A percentile compares a stretch with the other conserved stretches of the same genome.
Evolutionary conservation across 2,329 filamentous ascomycete species (phyloP).

Genomic region (Penicillium griseofulvum): DNA sequence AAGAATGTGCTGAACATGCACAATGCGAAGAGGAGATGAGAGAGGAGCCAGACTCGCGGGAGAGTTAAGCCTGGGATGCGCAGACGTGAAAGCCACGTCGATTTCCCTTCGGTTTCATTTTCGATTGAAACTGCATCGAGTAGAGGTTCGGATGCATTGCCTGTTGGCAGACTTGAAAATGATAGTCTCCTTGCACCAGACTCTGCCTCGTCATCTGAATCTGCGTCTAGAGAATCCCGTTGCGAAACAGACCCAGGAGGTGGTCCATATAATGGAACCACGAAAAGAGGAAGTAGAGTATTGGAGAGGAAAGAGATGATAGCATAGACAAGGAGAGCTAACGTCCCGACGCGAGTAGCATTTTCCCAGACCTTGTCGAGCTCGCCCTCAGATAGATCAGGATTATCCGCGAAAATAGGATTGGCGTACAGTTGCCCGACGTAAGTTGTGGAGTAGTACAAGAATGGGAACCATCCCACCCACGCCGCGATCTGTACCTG

Average conservation of each 20-base stretch:
- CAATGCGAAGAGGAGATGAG: constrained; percentile 76
- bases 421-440: constrained; percentile 91
- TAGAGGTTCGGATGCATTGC: constrained; percentile 31
- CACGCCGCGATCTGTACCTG: constrained; percentile 81
- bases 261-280: constrained; percentile 70
- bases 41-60: constrained; percentile 80
- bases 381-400: constrained; percentile 71
- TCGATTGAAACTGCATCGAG: constrained; percentile 20
- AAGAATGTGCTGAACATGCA: constrained; percentile 83
- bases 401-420: constrained; percentile 72
- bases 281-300: constrained; percentile 78
- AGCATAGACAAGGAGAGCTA: constrained; percentile 84
- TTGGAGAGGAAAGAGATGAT: constrained; percentile 80
- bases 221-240: constrained; percentile 1
- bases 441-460: constrained; percentile 94
- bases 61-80: constrained; percentile 82
- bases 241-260: constrained; percentile 8
- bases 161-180: constrained; percentile 33
- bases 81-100: constrained; percentile 57
- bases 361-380: constrained; percentile 78
- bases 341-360: constrained; percentile 82
- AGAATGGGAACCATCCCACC: constrained; percentile 93
- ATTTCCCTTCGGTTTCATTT: constrained; percentile 15
- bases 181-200: constrained; percentile 30
- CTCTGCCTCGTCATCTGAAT: constrained; percentile 15